These are phyloP conservation scores for Pseudogymnoascus pannorum DNA, from an alignment of 2,329 filamentous ascomycete genomes.

Conservation along the genomic window DNA sequence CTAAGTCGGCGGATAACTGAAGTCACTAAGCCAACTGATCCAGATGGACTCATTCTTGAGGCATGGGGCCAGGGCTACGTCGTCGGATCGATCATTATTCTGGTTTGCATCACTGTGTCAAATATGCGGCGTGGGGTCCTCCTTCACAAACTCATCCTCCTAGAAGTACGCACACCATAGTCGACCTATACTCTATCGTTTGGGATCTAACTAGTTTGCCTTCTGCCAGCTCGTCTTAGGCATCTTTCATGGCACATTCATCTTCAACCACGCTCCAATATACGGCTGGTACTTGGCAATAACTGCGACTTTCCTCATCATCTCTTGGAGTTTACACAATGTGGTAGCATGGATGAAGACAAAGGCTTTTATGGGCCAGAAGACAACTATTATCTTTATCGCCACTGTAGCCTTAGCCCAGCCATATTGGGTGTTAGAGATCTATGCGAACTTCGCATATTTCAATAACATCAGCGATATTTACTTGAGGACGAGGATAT, in stretches of 20 bases:
- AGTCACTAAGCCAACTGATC: conserved; percentile 19
- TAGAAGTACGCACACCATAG: conserved; percentile 38
- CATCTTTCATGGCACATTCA: conserved; percentile 50
- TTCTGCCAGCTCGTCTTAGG: conserved; percentile 44
- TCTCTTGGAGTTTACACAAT: no score
- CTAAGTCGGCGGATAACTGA: background rate
- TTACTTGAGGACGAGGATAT: background rate
- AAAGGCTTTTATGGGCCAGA: no score
- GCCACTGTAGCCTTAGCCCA: background rate
- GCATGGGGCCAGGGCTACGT: conserved; percentile 38
- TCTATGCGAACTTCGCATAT: background rate
- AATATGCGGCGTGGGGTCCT: conserved; percentile 42
- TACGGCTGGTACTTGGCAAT: conserved; percentile 59
- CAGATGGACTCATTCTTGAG: conserved; percentile 36
- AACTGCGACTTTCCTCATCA: conserved; percentile 53
- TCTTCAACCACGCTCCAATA: conserved; percentile 46
- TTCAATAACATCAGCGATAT: no score
- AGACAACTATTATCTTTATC: background rate
- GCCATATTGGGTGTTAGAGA: background rate
- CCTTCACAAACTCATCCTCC: conserved; percentile 43
- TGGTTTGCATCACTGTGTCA: conserved; percentile 40
- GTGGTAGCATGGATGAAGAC: no score
- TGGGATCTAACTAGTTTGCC: background rate
- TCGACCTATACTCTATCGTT: background rate
- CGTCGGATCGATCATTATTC: conserved; percentile 41